A percentile compares a stretch with the other conserved stretches of the same genome.
Evolutionary conservation across 2,329 filamentous ascomycete species (phyloP).

Genomic region (Periconia sp.): DNA sequence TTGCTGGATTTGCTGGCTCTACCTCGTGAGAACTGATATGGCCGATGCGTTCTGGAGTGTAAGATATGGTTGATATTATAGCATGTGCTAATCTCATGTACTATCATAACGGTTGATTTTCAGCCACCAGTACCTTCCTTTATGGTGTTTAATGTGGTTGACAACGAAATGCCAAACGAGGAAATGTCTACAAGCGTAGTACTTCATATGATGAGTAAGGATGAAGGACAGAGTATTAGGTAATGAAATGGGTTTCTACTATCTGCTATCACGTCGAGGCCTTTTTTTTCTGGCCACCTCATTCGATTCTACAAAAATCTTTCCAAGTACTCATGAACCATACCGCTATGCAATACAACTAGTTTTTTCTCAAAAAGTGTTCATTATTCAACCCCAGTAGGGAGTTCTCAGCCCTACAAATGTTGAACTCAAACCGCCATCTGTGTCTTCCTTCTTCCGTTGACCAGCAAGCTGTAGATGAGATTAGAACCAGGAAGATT

Average conservation of each 20-base stretch:
- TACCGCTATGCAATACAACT: constrained; percentile 33
- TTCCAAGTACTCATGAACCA: background rate
- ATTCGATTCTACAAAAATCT: background rate
- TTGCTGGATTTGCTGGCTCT: constrained; percentile 52
- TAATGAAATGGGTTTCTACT: no score
- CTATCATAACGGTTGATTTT: background rate
- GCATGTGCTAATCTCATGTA: background rate
- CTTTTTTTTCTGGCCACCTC: background rate
- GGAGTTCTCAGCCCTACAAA: constrained; percentile 45
- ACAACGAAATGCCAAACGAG: no score
- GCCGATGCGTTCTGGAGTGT: background rate
- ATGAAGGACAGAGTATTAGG: no score
- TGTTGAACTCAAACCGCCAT: constrained; percentile 31
- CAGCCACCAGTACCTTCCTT: background rate
- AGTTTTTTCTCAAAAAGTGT: background rate
- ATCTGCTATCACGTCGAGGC: no score
- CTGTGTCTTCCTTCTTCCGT: constrained; percentile 66
- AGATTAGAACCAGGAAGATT: constrained; percentile 11
- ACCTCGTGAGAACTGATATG: constrained; percentile 1
- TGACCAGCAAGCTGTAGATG: constrained; percentile 60
- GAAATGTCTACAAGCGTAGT: no score
- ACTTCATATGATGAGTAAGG: no score
- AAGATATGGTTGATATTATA: background rate
- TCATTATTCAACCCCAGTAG: constrained; percentile 39
- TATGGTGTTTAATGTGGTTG: no score